A percentile compares a stretch with the other conserved stretches of the same genome.
These are phyloP conservation scores for Camellia sinensis DNA, from an alignment of 148 eudicot genomes.

Conservation along the genomic window DNA sequence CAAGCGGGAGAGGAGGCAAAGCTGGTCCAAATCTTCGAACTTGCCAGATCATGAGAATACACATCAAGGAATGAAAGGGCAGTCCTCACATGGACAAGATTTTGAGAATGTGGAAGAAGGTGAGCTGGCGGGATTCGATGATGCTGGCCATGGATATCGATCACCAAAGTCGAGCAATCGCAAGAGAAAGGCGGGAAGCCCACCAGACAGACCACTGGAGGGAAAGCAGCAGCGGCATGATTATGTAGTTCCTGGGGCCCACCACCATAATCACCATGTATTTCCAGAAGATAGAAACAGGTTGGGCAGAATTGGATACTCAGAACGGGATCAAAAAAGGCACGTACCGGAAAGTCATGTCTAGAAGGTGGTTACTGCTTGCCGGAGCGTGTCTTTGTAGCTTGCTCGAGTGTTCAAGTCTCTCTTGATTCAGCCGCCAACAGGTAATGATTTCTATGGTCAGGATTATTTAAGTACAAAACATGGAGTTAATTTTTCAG, in stretches of 20 bases:
- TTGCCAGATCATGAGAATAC: conserved; percentile 37
- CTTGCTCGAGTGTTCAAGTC: not conserved
- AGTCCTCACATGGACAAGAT: conserved; percentile 35
- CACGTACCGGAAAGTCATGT: conserved; percentile 46
- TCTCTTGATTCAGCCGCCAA: not conserved
- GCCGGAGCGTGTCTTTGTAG: not conserved
- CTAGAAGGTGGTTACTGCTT: conserved; percentile 2
- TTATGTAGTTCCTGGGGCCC: conserved; percentile 21
- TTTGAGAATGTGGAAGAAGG: conserved; percentile 76
- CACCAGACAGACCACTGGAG: conserved; percentile 47
- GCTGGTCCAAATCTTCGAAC: conserved; percentile 46
- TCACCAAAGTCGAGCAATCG: conserved; percentile 52
- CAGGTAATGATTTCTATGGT: not conserved
- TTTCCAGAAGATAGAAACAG: conserved; percentile 52
- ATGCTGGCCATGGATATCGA: conserved; percentile 47
- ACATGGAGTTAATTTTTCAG: conserved; percentile 7
- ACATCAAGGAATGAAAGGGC: conserved; percentile 33
- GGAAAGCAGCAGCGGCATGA: conserved; percentile 53
- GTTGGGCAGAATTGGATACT: conserved; percentile 37
- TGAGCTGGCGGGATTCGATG: conserved; percentile 60
- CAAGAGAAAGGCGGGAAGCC: conserved; percentile 69
- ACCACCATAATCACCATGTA: conserved; percentile 32
- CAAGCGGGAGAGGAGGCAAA: conserved; percentile 60
- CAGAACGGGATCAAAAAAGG: conserved; percentile 73
- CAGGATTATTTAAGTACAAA: not conserved